phyloP scores from a whole-genome alignment of 2,329 filamentous ascomycete species.

The Aspergillus arachidicola region DNA sequence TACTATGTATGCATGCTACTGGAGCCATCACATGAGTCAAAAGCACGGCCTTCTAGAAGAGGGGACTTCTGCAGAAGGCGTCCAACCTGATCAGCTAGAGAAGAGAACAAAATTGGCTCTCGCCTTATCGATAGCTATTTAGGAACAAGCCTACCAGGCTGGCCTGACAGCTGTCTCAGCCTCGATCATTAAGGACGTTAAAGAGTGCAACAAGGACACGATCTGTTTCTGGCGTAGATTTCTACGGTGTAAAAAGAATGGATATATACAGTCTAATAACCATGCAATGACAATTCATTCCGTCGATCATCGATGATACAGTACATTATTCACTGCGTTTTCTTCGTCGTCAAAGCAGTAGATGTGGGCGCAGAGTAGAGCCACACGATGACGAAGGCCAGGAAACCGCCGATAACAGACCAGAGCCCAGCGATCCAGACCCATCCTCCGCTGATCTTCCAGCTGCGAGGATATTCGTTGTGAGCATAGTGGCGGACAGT shows the following conservation, averaged over 20 bases:
- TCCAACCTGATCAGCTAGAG: neutral
- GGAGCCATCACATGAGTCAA: too few relatives aligned
- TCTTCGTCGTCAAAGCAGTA: constrained; percentile 45
- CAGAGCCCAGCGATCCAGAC: constrained; percentile 90
- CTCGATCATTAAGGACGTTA: neutral
- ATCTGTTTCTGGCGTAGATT: neutral
- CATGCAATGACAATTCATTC: constrained; percentile 19
- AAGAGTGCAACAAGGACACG: neutral
- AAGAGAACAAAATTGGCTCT: neutral
- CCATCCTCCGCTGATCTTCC: constrained; percentile 86
- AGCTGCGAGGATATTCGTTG: constrained; percentile 93
- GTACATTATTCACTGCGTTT: constrained; percentile 46
- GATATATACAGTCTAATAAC: constrained; percentile 4
- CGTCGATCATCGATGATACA: constrained; percentile 26
- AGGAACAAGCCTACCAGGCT: neutral
- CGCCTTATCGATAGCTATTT: neutral
- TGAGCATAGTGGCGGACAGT: constrained; percentile 96
- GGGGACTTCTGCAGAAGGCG: neutral
- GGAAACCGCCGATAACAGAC: constrained; percentile 79
- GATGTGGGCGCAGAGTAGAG: constrained; percentile 68
- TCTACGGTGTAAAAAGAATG: neutral
- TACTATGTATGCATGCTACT: too few relatives aligned
- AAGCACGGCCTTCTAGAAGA: neutral
- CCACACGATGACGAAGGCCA: constrained; percentile 86
- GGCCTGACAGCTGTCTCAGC: neutral